Evolutionary conservation across 306 rosid species (phyloP), one percentile per base, ranked within the genome.

Genomic region (Albizia julibrissin): DNA sequence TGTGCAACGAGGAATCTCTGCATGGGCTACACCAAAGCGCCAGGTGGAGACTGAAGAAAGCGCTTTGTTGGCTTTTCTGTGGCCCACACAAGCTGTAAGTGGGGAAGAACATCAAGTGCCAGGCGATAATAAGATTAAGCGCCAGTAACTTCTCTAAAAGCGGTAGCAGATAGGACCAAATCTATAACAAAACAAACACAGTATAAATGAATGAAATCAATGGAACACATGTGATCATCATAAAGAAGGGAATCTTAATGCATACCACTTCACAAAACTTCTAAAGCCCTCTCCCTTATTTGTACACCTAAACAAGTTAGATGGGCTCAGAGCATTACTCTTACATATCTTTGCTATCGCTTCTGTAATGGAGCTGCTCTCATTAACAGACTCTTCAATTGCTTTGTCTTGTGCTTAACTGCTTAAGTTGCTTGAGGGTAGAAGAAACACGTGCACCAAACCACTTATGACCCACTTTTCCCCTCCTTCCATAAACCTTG

Each of bases 61-160:
- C 58, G 83, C 81, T 89, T 93, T 96, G 0, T 91, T 77, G 97
- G 92, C 82, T 69, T 86, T 77, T 90, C 94, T 34, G 78, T 78
- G 76, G 87, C 80, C 82, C 86, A 52, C 44, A 69, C 24, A 61
- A 61, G 62, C 82, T 84, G 72, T 26, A 90, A 79, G 47, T 73
- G 21, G 64, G 93, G 89, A 81, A 91, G 89, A 87, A 87, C 85
- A 77, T 86, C 87, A 54, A 84, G 73, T 58, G 93, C 92, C 34
- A 90, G 82, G 83, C 89, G 78, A 75, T 89, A 89, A 87, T 86
- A 93, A 82, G 40, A 37, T 5, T 37, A 37, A 37, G 90, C 79
- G 37, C 97, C 98, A 29, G 92, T 89, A 75, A 96, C 97, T 86
- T 91, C 89, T 86, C 98, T 85, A 65, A 89, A 90, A 47, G 80